Percentiles rank a stretch among this genome's conserved stretches.
These are phyloP conservation scores for Hibiscus syriacus DNA, from an alignment of 345 rosid species.

Conservation along the genomic window DNA sequence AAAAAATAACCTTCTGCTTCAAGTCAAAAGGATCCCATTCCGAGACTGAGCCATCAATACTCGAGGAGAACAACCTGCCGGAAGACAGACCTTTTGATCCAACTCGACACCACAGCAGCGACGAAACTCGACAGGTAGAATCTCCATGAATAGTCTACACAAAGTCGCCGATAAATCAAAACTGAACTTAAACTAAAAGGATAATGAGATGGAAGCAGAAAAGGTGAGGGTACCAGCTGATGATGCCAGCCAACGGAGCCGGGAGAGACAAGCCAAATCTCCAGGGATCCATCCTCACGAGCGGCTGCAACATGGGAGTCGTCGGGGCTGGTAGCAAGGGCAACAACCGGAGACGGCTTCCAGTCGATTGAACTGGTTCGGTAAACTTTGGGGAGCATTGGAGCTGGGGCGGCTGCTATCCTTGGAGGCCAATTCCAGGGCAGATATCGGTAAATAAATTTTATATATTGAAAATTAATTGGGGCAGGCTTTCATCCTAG, in stretches of 20 bases:
- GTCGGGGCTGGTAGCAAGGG: conserved; percentile 74
- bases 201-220: background rate
- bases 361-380: conserved; percentile 70
- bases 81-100: too few relatives aligned
- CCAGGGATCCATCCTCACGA: conserved; percentile 88
- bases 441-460: background rate
- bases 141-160: conserved; percentile 76
- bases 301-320: conserved; percentile 78
- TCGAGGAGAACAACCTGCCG: too few relatives aligned
- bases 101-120: conserved; percentile 70
- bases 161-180: background rate
- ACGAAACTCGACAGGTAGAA: conserved; percentile 63
- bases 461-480: background rate
- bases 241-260: conserved; percentile 98
- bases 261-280: conserved; percentile 96
- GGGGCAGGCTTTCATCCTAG: background rate
- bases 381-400: too few relatives aligned
- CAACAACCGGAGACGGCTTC: conserved; percentile 85
- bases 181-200: background rate
- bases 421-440: conserved; percentile 1
- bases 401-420: background rate
- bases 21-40: conserved; percentile 87
- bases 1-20: conserved; percentile 79
- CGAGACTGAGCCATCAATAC: too few relatives aligned
- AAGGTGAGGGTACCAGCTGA: conserved; percentile 56